Evolutionary conservation across 345 rosid genomes (phyloP), one percentile per base, ranked within the genome.

Genomic region (Pistacia integerrima): DNA sequence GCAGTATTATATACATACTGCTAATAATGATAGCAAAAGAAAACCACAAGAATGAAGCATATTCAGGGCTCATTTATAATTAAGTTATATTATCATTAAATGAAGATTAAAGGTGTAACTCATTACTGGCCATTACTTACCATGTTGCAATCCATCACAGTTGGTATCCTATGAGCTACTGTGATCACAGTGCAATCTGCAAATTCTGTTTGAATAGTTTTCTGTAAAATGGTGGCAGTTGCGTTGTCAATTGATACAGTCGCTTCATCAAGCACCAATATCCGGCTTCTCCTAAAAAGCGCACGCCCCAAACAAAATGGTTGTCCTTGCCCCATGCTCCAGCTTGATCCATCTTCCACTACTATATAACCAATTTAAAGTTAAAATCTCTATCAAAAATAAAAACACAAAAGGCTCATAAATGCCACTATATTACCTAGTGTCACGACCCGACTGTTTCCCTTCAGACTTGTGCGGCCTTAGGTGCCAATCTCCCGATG

Each of bases 301-400:
- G 94, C 97, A 13, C 99, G 94, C 3, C 99, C 99, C 79, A 93
- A 74, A 79, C 99, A 93, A 80, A 96, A 93, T 72, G 91, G 36
- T 25, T 96, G 98, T 68, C 98, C 80, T 74, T 96, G 99, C 67
- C 99, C 98, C 94, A 92, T 92, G 86, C 98, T 96, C 98, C 99
- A 93, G 36, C 93, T 96, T 14, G n/a, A 89, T 77, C 98, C 98
- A 60, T 96, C 97, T 52, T 93, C 97, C 82, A 82, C 90, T 65
- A 96, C 99, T 95, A 84, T 14, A 60, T 16, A 52, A 11, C 11
- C 64, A 0, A 17, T 16, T 16, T 2, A 4, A 72, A n/a, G 44
- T 62, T 73, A 64, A 1, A 17, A 14, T 28, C 49, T 2, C 54
- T 20, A 7, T 54, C 8, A 10, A 68, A 28, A 54, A 69, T 6